Conservation (phyloP, 2,329 filamentous ascomycete species). For the Emericellopsis cladophorae region DNA sequence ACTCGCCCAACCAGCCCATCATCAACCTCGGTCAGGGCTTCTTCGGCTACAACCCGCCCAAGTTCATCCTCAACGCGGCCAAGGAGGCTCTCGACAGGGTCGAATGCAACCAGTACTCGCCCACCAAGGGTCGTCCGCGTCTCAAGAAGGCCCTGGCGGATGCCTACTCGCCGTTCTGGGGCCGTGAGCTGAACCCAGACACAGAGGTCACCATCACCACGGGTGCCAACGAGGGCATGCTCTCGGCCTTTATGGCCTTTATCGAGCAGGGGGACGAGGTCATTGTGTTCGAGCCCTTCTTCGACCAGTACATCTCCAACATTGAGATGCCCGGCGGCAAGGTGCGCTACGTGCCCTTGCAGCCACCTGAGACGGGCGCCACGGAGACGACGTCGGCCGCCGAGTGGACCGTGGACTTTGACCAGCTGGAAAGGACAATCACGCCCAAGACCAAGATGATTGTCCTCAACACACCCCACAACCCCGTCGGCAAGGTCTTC, state of each 20-base stretch:
- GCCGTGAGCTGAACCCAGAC: conserved; percentile 68
- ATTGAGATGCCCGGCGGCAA: conserved; percentile 97
- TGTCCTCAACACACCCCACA: conserved; percentile 77
- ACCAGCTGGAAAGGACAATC: conserved; percentile 68
- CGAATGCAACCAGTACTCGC: conserved; percentile 97
- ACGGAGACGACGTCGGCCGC: conserved; percentile 70
- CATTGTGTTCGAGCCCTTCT: conserved; percentile 96
- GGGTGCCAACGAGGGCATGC: conserved; percentile 83
- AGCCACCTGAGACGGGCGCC: conserved; percentile 72
- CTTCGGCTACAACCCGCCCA: conserved; percentile 88
- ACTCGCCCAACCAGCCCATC: conserved; percentile 50
- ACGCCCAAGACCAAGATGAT: conserved; percentile 91
- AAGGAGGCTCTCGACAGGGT: conserved; percentile 81
- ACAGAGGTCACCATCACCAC: conserved; percentile 94
- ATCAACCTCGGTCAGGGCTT: conserved; percentile 54
- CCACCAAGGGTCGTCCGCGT: conserved; percentile 82
- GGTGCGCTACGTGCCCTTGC: conserved; percentile 89
- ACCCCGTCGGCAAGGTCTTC: conserved; percentile 94
- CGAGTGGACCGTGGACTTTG: conserved; percentile 81
- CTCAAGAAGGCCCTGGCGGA: conserved; percentile 88
- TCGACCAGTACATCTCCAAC: conserved; percentile 98
- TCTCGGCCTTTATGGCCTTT: conserved; percentile 96
- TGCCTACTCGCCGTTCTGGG: conserved; percentile 84
- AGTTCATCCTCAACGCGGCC: conserved; percentile 83
- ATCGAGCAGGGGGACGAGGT: conserved; percentile 91